Percentiles rank a stretch among this genome's conserved stretches.
These are phyloP conservation scores for Alternaria rosae DNA, from an alignment of 2,329 filamentous ascomycete species.

Conservation along the genomic window DNA sequence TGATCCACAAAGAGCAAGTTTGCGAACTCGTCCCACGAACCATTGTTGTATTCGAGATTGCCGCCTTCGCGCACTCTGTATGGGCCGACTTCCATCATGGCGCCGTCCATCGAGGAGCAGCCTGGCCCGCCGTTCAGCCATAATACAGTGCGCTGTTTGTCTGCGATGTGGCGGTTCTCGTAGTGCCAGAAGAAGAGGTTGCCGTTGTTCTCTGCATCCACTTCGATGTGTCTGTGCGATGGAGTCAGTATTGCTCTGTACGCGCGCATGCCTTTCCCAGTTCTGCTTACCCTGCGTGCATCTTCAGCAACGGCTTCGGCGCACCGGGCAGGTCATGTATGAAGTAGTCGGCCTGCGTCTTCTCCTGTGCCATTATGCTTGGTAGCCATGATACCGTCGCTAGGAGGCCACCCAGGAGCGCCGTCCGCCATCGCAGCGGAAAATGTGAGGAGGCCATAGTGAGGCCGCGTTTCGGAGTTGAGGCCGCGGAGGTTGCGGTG, in stretches of 20 bases:
- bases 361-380: conserved; percentile 49
- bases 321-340: conserved; percentile 85
- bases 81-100: conserved; percentile 94
- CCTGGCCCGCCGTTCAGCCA: conserved; percentile 98
- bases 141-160: conserved; percentile 87
- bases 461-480: conserved; percentile 20
- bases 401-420: conserved; percentile 41
- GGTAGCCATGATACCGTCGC: conserved; percentile 45
- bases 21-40: conserved; percentile 98
- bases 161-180: conserved; percentile 92
- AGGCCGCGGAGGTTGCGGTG: conserved; percentile 29
- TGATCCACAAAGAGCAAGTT: conserved; percentile 98
- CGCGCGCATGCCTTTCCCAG: not conserved
- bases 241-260: conserved; percentile 7
- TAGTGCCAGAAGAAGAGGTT: conserved; percentile 99
- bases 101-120: conserved; percentile 96
- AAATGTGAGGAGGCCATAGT: conserved; percentile 37
- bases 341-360: conserved; percentile 85
- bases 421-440: conserved; percentile 43
- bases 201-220: conserved; percentile 83
- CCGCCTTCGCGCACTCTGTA: conserved; percentile 81
- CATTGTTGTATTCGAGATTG: conserved; percentile 81
- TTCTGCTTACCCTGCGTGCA: conserved; percentile 86
- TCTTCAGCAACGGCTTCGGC: conserved; percentile 83
- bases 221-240: conserved; percentile 79